Base-by-base conservation (phyloP, 2,329 filamentous ascomycete species). In the Fusarium avenaceum region DNA sequence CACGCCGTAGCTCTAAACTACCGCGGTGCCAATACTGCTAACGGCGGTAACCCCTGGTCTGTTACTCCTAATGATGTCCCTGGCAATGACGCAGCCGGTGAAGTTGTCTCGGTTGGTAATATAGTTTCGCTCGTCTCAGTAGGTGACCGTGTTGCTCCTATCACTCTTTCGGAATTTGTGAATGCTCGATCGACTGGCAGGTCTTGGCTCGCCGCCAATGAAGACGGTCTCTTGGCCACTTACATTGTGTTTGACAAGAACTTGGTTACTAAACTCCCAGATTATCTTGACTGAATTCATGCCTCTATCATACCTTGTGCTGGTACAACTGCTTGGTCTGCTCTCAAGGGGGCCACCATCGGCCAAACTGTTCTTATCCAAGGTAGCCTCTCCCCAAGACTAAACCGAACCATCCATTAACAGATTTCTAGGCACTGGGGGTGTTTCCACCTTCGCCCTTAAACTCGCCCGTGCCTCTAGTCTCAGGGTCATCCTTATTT, bases 401-500 rank as follows among this genome's bases (percentile, higher is more conserved):
- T 7, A 1, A 6, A 17, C 17, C 28, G 9, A 3, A 2, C 3
- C 2, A 17, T 28, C 22, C 11, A 1, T 11, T 63, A 4, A 70
- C 48, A 15, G 48, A 2, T n/a, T 2, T 40, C 3, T 10, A 74
- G 80, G 81, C n/a, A 83, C 76, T 2, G 80, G 79, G 3, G 81
- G 81, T 9, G 79, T 82, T 22, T 77, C 76, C 24, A 73, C 77
- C 14, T 76, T 78, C 50, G 78, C 77, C 17, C 71, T 82, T n/a
- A 79, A 80, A 52, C 73, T 83, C 35, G 85, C 86, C 15, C 80
- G 81, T 60, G 83, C 84, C 2, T 83, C 81, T 4, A 85, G 85
- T 10, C 84, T 85, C 11, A 83, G 69, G 4, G 83, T 81, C 1
- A 83, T 86, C 59, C 77, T 85, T 24, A 86, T 83, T 0, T 86